These are phyloP conservation scores for Acacia pycnantha DNA, from an alignment of 331 rosid species.

Conservation along the genomic window DNA sequence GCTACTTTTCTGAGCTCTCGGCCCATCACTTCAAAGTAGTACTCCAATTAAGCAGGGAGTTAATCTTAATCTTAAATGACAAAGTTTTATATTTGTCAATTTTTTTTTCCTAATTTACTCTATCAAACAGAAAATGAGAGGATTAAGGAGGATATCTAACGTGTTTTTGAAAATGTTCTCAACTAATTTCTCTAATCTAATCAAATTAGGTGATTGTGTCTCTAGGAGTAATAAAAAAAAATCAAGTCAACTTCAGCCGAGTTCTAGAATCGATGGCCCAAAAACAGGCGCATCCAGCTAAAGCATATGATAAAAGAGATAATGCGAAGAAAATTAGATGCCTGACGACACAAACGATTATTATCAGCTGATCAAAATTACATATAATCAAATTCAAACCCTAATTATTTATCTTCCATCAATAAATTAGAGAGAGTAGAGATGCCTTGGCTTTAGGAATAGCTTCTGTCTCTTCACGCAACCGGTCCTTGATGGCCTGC, in stretches of 20 bases:
- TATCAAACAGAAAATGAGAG: too few relatives aligned
- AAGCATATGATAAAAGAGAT: not conserved
- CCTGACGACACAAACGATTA: not conserved
- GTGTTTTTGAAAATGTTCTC: too few relatives aligned
- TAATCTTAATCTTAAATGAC: too few relatives aligned
- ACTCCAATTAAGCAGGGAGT: too few relatives aligned
- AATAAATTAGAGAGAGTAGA: not conserved
- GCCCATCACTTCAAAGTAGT: not conserved
- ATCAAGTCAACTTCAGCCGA: not conserved
- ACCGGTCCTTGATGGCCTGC: conserved; percentile 72
- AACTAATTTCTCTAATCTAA: too few relatives aligned
- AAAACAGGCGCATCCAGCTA: not conserved
- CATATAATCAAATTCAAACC: not conserved
- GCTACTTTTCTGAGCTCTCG: not conserved
- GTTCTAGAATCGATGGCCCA: not conserved
- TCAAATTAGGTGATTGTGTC: too few relatives aligned
- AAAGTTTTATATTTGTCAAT: too few relatives aligned
- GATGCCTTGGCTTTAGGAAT: conserved; percentile 85
- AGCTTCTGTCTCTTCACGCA: conserved; percentile 85
- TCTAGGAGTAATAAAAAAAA: not conserved
- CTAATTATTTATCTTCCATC: not conserved
- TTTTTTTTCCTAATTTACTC: accelerated
- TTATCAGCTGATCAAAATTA: not conserved
- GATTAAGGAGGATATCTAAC: too few relatives aligned
- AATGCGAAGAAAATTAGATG: not conserved